These are phyloP conservation scores for Gnetum montanum DNA, from an alignment of 75 land plant genomes.

Conservation along the genomic window DNA sequence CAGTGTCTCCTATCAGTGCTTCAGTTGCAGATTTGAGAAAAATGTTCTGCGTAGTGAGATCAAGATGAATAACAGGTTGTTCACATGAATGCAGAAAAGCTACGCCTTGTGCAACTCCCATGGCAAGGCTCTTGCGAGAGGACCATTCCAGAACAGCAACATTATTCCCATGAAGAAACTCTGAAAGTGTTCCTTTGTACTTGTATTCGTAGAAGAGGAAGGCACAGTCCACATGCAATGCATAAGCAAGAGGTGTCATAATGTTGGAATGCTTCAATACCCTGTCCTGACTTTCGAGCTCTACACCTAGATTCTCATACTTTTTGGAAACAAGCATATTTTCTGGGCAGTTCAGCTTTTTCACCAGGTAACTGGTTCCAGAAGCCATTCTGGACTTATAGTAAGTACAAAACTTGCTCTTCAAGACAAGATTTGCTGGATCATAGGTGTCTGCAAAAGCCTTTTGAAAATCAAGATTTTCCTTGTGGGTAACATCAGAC, in stretches of 20 bases:
- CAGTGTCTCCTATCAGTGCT: conserved; percentile 59
- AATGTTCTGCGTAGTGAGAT: conserved; percentile 50
- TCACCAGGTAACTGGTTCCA: conserved; percentile 48
- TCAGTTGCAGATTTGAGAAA: conserved; percentile 48
- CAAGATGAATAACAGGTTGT: conserved; percentile 49
- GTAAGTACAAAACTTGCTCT: conserved; percentile 43
- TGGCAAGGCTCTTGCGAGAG: conserved; percentile 45
- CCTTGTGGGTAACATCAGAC: conserved; percentile 22
- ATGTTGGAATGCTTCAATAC: conserved; percentile 46
- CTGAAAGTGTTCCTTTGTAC: conserved; percentile 52
- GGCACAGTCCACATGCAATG: conserved; percentile 26
- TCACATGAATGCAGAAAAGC: conserved; percentile 50
- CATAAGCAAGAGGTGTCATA: conserved; percentile 64
- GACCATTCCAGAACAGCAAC: conserved; percentile 49
- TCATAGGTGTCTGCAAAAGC: conserved; percentile 37
- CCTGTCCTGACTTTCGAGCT: conserved; percentile 39
- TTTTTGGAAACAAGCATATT: conserved; percentile 31
- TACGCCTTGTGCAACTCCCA: conserved; percentile 63
- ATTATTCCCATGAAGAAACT: conserved; percentile 34
- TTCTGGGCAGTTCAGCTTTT: conserved; percentile 54
- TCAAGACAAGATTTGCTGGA: conserved; percentile 27
- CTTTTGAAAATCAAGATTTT: conserved; percentile 27
- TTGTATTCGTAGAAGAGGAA: conserved; percentile 53
- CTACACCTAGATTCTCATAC: conserved; percentile 27
- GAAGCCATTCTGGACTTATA: conserved; percentile 58